Percentiles rank a stretch among this genome's conserved stretches.
These are phyloP conservation scores for Nectriaceae sp. DNA, from an alignment of 2,329 filamentous ascomycete genomes.

Conservation along the genomic window DNA sequence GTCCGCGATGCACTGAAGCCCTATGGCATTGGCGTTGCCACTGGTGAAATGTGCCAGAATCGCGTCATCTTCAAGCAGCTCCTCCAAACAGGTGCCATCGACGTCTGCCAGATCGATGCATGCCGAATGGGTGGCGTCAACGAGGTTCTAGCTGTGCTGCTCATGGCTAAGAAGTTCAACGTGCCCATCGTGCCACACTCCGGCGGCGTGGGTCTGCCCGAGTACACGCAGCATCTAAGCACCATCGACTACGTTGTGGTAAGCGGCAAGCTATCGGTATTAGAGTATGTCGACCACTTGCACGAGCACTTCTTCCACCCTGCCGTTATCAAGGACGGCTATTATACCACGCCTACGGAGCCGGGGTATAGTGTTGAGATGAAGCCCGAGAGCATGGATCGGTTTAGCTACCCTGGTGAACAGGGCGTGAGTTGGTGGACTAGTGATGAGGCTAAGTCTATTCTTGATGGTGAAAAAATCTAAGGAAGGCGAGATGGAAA, in stretches of 20 bases:
- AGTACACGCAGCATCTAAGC: slow-evolving; percentile 91
- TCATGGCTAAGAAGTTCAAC: slow-evolving; percentile 78
- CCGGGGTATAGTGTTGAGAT: slow-evolving; percentile 93
- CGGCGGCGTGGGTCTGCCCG: slow-evolving; percentile 85
- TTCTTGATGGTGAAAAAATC: slow-evolving; percentile 65
- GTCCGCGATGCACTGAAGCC: slow-evolving; percentile 78
- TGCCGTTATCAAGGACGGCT: slow-evolving; percentile 77
- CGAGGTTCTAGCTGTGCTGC: slow-evolving; percentile 85
- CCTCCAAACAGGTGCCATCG: slow-evolving; percentile 76
- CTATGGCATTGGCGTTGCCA: slow-evolving; percentile 79
- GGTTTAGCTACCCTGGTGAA: slow-evolving; percentile 74
- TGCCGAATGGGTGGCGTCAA: slow-evolving; percentile 90
- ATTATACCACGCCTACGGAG: slow-evolving; percentile 82
- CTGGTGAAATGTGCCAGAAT: slow-evolving; percentile 95
- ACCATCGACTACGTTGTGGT: slow-evolving; percentile 93
- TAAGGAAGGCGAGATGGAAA: too few species aligned
- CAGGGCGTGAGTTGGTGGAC: slow-evolving; percentile 84
- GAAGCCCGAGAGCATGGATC: slow-evolving; percentile 85
- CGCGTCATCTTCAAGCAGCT: slow-evolving; percentile 93
- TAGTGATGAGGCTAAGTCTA: slow-evolving; percentile 74
- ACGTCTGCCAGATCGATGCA: slow-evolving; percentile 87
- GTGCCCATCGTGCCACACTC: slow-evolving; percentile 88
- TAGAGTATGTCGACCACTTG: slow-evolving; percentile 91
- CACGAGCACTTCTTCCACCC: slow-evolving; percentile 93
- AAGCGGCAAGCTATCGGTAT: slow-evolving; percentile 74